A percentile compares a stretch with the other conserved stretches of the same genome.
Evolutionary conservation across 306 rosid species (phyloP).

Genomic region (Gleditsia sinensis): DNA sequence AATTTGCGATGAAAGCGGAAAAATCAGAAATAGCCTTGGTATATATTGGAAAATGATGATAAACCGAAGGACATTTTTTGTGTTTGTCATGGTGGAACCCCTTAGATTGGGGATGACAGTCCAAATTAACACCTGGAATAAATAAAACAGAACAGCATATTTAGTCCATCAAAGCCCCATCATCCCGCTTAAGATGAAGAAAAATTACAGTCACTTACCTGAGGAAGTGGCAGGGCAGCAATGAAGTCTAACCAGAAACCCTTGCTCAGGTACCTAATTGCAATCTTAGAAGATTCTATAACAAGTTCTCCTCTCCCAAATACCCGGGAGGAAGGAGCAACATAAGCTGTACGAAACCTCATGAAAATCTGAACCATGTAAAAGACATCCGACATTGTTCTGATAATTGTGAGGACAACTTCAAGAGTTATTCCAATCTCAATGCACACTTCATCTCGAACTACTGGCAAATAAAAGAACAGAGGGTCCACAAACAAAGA

Average conservation of each 20-base stretch:
- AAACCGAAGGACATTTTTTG: constrained; percentile 80
- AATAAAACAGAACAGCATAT: not conserved
- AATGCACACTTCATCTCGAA: constrained; percentile 45
- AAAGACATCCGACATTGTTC: constrained; percentile 48
- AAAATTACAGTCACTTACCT: constrained; percentile 23
- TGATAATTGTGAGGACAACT: constrained; percentile 45
- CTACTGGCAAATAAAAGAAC: constrained; percentile 52
- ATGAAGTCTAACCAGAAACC: constrained; percentile 53
- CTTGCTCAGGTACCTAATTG: constrained; percentile 46
- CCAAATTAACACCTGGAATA: constrained; percentile 86
- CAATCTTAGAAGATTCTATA: constrained; percentile 50
- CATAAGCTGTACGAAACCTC: constrained; percentile 56
- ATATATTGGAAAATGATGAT: constrained; percentile 78
- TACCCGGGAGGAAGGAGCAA: constrained; percentile 62
- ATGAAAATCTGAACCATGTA: constrained; percentile 49
- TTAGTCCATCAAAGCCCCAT: constrained; percentile 1
- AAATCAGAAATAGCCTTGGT: constrained; percentile 77
- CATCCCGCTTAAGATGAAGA: not conserved
- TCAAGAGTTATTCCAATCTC: constrained; percentile 44
- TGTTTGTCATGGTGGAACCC: constrained; percentile 86
- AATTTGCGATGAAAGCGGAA: constrained; percentile 88
- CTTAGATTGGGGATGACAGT: constrained; percentile 72
- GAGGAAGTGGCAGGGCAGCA: constrained; percentile 66
- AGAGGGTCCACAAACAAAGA: constrained; percentile 62
- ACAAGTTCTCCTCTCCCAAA: constrained; percentile 70